Evolutionary conservation across 2,329 filamentous ascomycete genomes (phyloP), one percentile per base, ranked within the genome.

Genomic region (Sporothrix sp.): DNA sequence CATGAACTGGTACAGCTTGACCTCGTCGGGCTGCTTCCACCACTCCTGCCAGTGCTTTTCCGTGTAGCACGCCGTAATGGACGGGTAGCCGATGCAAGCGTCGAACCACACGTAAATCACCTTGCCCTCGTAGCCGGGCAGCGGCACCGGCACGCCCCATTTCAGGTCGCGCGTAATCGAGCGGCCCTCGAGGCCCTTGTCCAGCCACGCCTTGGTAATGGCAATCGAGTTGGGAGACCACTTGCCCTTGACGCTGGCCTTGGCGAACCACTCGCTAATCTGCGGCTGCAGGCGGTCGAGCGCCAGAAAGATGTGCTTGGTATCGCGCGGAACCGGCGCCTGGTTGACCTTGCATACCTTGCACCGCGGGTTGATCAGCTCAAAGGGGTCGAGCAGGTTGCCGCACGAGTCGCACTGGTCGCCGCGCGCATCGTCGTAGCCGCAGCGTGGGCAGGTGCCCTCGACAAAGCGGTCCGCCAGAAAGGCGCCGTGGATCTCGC

Each of bases 1-100:
- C 80, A 95, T 87, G 74, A 96, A 94, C 70, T 96, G 90, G 67
- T 93, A 95, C 11, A 96, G 78, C 62, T 84, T 79, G 43, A 96
- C 89, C 30, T 95, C 76, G 39, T 95, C 84, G 30, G 16, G 40
- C 0, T 94, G 85, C 63, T 85, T 82, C 90, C 90, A 96, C 90
- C 90, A 96, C 62, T 87, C 78, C 71, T 95, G 82, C 90, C 90
- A 96, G 13, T 66, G 63, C 50, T 45, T 36, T 10, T 79, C 73
- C 5, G 89, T 95, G 66, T 95, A 95, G 60, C 81, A 89, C 57
- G 87, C 87, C 1, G 90, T 95, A 59, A 96, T 96, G 2, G 88
- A 95, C n/a, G 89, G 83, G 65, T 96, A 96, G 18, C 90, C 90
- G 61, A 95, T 95, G 87, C 63, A 96, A 88, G 88, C 84, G 87